Evolutionary conservation across 495 filamentous ascomycete genomes (phyloP).

Genomic region (Staphylotrichum longicolle): DNA sequence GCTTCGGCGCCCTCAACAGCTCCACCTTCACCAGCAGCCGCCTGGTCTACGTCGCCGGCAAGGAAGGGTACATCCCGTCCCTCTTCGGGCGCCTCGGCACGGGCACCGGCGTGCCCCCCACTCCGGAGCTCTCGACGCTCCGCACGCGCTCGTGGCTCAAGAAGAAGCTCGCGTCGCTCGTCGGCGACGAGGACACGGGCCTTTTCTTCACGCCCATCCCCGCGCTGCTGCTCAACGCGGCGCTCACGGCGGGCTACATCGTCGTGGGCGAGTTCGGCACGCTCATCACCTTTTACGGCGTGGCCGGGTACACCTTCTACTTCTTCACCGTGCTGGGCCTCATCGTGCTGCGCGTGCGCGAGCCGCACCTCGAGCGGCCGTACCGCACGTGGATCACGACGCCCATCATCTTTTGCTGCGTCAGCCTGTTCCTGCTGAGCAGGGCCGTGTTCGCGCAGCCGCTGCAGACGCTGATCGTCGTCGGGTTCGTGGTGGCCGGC

Average conservation of each 20-base stretch:
- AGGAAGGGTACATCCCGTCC: constrained; percentile 88
- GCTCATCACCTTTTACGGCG: constrained; percentile 92
- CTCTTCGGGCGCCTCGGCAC: constrained; percentile 83
- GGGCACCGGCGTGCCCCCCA: constrained; percentile 35
- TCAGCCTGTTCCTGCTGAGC: constrained; percentile 86
- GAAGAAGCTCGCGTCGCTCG: constrained; percentile 53
- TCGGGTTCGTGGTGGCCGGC: constrained; percentile 77
- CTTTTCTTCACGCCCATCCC: constrained; percentile 87
- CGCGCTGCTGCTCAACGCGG: constrained; percentile 77
- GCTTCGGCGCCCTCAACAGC: constrained; percentile 90
- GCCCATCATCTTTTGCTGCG: constrained; percentile 97
- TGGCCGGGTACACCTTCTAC: constrained; percentile 95
- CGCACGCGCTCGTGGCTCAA: constrained; percentile 59
- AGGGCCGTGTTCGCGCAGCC: constrained; percentile 86
- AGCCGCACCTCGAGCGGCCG: constrained; percentile 82
- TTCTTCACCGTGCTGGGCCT: constrained; percentile 92
- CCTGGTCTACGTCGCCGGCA: constrained; percentile 89
- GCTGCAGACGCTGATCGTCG: constrained; percentile 81
- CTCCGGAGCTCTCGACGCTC: constrained; percentile 40
- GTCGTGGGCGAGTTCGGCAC: constrained; percentile 86
- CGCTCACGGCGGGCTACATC: constrained; percentile 71
- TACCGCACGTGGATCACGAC: constrained; percentile 96
- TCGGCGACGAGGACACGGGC: constrained; percentile 60
- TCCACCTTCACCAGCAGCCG: constrained; percentile 91
- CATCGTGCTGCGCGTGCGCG: constrained; percentile 83